Percentiles rank a stretch among this genome's conserved stretches.
Conservation (phyloP, 768 basidiomycete species). For the Suillus discolor region DNA sequence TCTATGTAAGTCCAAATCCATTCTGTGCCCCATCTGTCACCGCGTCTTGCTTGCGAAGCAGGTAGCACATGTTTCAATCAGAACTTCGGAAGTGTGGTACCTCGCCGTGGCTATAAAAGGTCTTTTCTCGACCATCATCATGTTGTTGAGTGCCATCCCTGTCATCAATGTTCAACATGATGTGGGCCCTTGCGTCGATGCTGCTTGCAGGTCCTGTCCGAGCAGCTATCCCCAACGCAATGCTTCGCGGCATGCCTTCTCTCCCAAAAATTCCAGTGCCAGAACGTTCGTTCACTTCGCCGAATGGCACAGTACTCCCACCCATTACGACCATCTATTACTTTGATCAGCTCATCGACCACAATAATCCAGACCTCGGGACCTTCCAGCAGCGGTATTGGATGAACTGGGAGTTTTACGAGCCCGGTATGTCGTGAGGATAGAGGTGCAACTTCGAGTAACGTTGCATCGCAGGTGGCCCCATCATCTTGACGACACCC, state of each 20-base stretch:
- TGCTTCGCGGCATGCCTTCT: constrained; percentile 21
- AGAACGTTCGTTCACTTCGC: constrained; percentile 15
- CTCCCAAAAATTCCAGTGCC: constrained; percentile 18
- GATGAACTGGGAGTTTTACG: constrained; percentile 69
- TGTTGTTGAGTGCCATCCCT: not conserved
- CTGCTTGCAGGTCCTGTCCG: constrained; percentile 15
- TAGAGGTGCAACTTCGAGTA: not conserved
- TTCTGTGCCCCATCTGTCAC: not conserved
- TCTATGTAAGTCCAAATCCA: not conserved
- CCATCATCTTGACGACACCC: constrained; percentile 47
- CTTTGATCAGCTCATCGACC: constrained; percentile 42
- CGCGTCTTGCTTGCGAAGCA: not conserved
- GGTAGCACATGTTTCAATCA: not conserved
- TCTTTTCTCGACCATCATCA: not conserved
- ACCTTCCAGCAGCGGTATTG: constrained; percentile 81
- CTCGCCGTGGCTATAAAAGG: not conserved
- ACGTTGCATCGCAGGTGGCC: constrained; percentile 21
- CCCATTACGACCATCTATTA: constrained; percentile 29
- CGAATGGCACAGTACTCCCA: constrained; percentile 29
- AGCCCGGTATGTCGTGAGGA: constrained; percentile 38
- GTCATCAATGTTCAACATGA: not conserved
- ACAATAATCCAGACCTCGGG: constrained; percentile 59
- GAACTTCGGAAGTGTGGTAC: not conserved
- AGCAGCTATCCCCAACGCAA: constrained; percentile 20
- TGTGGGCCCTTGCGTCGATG: not conserved